phyloP scores from a whole-genome alignment of 2,329 filamentous ascomycete genomes.

The Peltaster fructicola region DNA sequence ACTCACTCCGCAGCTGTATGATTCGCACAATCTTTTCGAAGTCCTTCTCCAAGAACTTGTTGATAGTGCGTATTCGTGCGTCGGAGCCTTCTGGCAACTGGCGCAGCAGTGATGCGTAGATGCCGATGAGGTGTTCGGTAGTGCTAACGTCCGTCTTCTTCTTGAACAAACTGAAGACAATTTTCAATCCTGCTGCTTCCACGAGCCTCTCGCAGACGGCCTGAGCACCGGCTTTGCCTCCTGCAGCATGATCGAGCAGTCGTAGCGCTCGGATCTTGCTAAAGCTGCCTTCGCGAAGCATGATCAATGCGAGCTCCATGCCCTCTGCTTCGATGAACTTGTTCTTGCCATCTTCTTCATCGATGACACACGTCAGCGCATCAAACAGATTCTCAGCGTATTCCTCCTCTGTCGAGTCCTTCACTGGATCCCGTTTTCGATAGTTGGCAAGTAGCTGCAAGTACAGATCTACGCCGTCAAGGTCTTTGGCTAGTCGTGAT shows the following conservation, averaged over 20 bases:
- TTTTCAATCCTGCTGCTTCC: constrained; percentile 69
- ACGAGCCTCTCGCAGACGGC: constrained; percentile 60
- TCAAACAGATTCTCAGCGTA: constrained; percentile 92
- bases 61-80: constrained; percentile 63
- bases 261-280: constrained; percentile 60
- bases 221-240: constrained; percentile 27
- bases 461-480: constrained; percentile 57
- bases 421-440: constrained; percentile 67
- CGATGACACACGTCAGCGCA: constrained; percentile 60
- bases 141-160: constrained; percentile 53
- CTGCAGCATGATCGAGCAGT: constrained; percentile 66
- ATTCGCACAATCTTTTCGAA: constrained; percentile 71
- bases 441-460: constrained; percentile 75
- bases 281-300: constrained; percentile 76
- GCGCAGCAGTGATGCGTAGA: constrained; percentile 69
- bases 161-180: constrained; percentile 73
- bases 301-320: constrained; percentile 76
- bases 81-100: constrained; percentile 61
- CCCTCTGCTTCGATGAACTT: constrained; percentile 84
- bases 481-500: constrained; percentile 34
- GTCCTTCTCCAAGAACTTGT: constrained; percentile 90
- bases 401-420: constrained; percentile 79
- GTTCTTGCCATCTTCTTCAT: constrained; percentile 55
- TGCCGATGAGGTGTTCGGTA: constrained; percentile 65
- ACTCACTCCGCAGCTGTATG: constrained; percentile 53